phyloP scores from a whole-genome alignment of 2,329 filamentous ascomycete genomes.

The Penicillium sp. region DNA sequence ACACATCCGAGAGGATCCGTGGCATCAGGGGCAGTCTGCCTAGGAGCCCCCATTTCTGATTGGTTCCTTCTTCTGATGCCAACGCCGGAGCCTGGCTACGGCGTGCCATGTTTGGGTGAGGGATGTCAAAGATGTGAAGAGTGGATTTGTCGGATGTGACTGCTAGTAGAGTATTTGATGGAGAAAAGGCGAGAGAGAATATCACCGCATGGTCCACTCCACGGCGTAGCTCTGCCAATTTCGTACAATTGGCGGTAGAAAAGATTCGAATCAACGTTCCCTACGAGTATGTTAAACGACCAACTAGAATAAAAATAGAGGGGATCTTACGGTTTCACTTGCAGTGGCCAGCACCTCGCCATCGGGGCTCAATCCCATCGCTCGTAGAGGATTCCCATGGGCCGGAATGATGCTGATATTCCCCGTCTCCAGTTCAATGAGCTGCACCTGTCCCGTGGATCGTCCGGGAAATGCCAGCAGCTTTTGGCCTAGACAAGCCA shows the following conservation, averaged over 20 bases:
- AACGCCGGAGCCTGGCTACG: conserved; percentile 34
- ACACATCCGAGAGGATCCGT: conserved; percentile 79
- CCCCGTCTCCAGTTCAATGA: conserved; percentile 69
- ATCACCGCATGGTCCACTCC: conserved; percentile 84
- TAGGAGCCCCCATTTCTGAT: conserved; percentile 78
- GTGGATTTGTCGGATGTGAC: conserved; percentile 97
- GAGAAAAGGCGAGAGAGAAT: conserved; percentile 82
- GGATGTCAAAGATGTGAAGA: conserved; percentile 86
- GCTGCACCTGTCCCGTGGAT: conserved; percentile 78
- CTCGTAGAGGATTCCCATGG: conserved; percentile 71
- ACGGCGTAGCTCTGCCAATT: conserved; percentile 75
- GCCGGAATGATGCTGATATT: conserved; percentile 92
- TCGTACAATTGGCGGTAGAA: conserved; percentile 70
- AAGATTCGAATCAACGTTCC: conserved; percentile 87
- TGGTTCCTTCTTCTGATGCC: conserved; percentile 44
- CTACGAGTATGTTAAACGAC: conserved; percentile 35
- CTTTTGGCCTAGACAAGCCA: conserved; percentile 70
- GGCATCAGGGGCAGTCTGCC: conserved; percentile 80
- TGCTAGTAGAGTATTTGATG: conserved; percentile 70
- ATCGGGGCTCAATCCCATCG: conserved; percentile 72
- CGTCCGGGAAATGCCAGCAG: conserved; percentile 81
- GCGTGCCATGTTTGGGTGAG: conserved; percentile 39
- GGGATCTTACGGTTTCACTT: conserved; percentile 61
- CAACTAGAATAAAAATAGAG: background rate
- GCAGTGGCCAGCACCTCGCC: conserved; percentile 80